Evolutionary conservation across 179 eudicot species (phyloP).

Genomic region (Pouteria campechiana): DNA sequence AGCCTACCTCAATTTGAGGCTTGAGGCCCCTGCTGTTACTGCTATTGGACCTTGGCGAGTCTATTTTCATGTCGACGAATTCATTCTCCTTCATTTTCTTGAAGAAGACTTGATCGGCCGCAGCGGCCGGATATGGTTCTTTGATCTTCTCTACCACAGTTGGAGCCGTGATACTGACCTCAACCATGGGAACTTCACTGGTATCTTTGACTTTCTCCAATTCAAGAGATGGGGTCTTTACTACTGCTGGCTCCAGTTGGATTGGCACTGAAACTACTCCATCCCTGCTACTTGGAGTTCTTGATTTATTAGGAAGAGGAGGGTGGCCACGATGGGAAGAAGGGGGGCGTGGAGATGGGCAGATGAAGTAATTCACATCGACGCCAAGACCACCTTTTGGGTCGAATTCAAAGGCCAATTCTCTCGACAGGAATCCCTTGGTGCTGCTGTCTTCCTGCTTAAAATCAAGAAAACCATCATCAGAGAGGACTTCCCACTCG

Average conservation of each 20-base stretch:
- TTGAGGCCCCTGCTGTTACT: conserved; percentile 10
- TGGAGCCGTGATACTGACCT: neutral
- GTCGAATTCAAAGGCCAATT: neutral
- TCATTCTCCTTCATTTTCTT: conserved; percentile 49
- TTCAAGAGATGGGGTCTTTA: neutral
- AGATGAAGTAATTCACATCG: conserved; percentile 21
- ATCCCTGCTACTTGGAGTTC: neutral
- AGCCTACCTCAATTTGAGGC: conserved; percentile 22
- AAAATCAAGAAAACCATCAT: conserved; percentile 33
- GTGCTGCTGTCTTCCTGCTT: no score
- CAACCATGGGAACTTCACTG: conserved; percentile 3
- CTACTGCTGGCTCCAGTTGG: conserved; percentile 7
- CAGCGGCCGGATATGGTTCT: neutral
- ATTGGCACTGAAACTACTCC: conserved; percentile 10
- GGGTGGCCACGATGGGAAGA: conserved; percentile 5
- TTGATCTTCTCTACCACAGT: neutral
- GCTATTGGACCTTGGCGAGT: conserved; percentile 36
- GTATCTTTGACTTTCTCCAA: neutral
- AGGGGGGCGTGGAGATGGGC: conserved; percentile 15
- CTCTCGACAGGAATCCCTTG: no score
- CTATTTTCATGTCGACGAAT: conserved; percentile 59
- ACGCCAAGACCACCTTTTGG: conserved; percentile 3
- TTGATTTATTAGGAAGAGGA: conserved; percentile 6
- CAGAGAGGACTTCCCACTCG: conserved; percentile 61
- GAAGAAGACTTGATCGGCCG: conserved; percentile 51